Percentiles rank a stretch among this genome's conserved stretches.
phyloP scores from a whole-genome alignment of 2,329 filamentous ascomycete genomes.

The Fusarium humuli region DNA sequence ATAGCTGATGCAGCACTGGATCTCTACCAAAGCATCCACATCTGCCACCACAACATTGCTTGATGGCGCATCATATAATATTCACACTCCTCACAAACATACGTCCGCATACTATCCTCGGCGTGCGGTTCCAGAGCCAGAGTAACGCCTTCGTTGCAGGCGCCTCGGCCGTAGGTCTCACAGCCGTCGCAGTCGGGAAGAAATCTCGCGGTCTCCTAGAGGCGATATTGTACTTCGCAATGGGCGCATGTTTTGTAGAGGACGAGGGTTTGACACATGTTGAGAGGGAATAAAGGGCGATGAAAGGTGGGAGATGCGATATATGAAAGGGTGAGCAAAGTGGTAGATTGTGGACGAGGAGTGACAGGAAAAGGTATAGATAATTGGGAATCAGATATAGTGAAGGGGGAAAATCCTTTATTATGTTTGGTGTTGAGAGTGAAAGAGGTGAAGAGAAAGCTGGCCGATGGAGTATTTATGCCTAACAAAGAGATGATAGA shows the following conservation, averaged over 20 bases:
- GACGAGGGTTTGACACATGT: conserved; percentile 37
- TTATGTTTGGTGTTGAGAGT: neutral
- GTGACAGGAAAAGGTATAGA: neutral
- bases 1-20: neutral
- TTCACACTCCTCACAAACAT: conserved; percentile 28
- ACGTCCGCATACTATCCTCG: conserved; percentile 23
- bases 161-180: conserved; percentile 30
- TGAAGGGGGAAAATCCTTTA: neutral
- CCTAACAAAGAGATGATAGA: neutral
- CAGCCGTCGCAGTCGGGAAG: conserved; percentile 39
- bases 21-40: conserved; percentile 18
- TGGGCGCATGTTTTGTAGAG: conserved; percentile 36
- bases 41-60: conserved; percentile 23
- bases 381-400: neutral
- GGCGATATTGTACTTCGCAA: conserved; percentile 27
- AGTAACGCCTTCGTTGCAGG: conserved; percentile 33
- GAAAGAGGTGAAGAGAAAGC: neutral
- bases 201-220: conserved; percentile 36
- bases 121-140: conserved; percentile 27
- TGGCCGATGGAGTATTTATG: conserved; percentile 7
- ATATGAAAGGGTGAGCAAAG: neutral
- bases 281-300: neutral
- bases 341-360: neutral
- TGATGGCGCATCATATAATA: conserved; percentile 11
- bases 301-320: neutral